Evolutionary conservation across 208 protist genomes (phyloP).

Genomic region (Novymonas esmeraldas): DNA sequence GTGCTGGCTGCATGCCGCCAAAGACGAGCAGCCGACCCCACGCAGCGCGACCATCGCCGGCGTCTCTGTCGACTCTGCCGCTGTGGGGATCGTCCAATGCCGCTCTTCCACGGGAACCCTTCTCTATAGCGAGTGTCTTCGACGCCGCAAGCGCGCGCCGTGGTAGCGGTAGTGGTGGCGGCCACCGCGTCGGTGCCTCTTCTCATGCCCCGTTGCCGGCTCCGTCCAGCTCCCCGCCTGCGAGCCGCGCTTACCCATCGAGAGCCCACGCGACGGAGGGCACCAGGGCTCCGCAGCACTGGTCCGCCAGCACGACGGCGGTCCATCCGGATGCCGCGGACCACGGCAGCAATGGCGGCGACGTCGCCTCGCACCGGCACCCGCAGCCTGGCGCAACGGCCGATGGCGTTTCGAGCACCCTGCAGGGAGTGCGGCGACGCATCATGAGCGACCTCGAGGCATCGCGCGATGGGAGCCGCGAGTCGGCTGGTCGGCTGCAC

Average conservation of each 20-base stretch:
- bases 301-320: slow-evolving; percentile 8
- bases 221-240: background rate
- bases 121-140: slow-evolving; percentile 54
- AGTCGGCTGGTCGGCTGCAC: slow-evolving; percentile 32
- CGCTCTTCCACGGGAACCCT: slow-evolving; percentile 17
- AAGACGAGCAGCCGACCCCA: slow-evolving; percentile 11
- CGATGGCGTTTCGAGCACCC: slow-evolving; percentile 30
- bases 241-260: slow-evolving; percentile 3
- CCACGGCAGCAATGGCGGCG: background rate
- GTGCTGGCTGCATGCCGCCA: slow-evolving; percentile 20
- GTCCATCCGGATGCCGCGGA: too few relatives aligned
- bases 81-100: background rate
- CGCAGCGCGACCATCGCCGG: slow-evolving; percentile 5
- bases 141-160: slow-evolving; percentile 38
- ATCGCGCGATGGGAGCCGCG: slow-evolving; percentile 23
- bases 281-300: slow-evolving; percentile 11
- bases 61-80: slow-evolving; percentile 1
- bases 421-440: slow-evolving; percentile 50
- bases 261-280: background rate
- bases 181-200: slow-evolving; percentile 12
- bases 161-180: background rate
- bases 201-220: background rate
- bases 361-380: slow-evolving; percentile 2
- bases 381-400: slow-evolving; percentile 1
- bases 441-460: slow-evolving; percentile 59